Conservation (phyloP, 176 grass and related monocot species). For the Rhynchospora breviuscula region DNA sequence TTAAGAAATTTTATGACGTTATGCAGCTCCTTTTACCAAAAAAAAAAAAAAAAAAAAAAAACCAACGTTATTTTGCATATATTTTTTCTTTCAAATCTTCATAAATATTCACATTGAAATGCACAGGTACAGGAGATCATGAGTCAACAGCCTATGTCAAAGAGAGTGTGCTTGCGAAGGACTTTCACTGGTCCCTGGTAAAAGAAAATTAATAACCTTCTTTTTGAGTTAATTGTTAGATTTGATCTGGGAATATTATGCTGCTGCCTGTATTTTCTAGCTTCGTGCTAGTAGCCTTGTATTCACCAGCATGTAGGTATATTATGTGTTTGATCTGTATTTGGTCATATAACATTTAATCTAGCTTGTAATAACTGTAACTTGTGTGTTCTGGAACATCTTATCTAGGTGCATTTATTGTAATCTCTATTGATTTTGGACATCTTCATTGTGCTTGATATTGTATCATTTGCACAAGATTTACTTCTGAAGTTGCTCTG, state of each 20-base stretch:
- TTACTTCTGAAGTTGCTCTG: background rate
- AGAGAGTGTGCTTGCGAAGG: conserved; percentile 65
- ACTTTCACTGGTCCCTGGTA: conserved; percentile 74
- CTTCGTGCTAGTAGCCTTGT: background rate
- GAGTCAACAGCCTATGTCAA: conserved; percentile 37
- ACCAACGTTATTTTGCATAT: background rate
- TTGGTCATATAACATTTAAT: conserved; percentile 27
- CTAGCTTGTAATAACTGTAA: background rate
- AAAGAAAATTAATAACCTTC: conserved; percentile 16
- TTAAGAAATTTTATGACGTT: background rate
- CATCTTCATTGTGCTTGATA: background rate
- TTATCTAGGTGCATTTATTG: background rate
- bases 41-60: background rate
- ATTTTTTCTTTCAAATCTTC: conserved; percentile 8
- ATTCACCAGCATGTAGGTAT: conserved; percentile 22
- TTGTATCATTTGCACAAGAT: background rate
- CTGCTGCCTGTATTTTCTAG: conserved; percentile 24
- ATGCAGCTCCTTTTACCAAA: too few relatives aligned
- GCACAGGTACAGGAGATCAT: conserved; percentile 40
- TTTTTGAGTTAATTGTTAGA: conserved; percentile 27
- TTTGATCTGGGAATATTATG: conserved; percentile 23
- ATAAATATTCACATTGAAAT: conserved; percentile 11
- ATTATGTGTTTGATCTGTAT: conserved; percentile 24
- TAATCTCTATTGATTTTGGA: background rate
- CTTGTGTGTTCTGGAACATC: background rate